Evolutionary conservation across 306 rosid genomes (phyloP).

Genomic region (Pueraria montana): DNA sequence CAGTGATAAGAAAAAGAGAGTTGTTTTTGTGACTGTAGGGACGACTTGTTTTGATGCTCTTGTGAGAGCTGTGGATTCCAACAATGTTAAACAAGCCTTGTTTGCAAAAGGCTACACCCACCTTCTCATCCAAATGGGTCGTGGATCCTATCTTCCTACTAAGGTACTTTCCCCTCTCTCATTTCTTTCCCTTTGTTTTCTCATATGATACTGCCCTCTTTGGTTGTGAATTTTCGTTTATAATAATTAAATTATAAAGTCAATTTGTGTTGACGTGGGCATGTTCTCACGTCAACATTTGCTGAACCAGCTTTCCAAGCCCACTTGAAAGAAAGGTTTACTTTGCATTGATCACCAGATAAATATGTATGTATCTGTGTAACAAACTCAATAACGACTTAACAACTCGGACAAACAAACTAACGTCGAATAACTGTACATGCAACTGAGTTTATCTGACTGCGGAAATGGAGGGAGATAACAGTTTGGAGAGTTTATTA

Average conservation of each 20-base stretch:
- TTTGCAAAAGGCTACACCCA: constrained; percentile 73
- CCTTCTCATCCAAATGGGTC: constrained; percentile 85
- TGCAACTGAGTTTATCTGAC: constrained; percentile 17
- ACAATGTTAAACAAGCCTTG: constrained; percentile 61
- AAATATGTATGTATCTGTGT: neutral
- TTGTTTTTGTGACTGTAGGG: constrained; percentile 86
- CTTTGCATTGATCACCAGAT: neutral
- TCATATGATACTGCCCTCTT: neutral
- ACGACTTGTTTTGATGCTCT: constrained; percentile 87
- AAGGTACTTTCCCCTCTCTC: constrained; percentile 54
- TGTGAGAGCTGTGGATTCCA: constrained; percentile 66
- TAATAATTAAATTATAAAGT: neutral
- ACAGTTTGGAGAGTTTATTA: neutral
- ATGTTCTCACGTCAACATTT: neutral
- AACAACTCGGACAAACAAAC: neutral
- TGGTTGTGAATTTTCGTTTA: neutral
- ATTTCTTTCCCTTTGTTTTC: neutral
- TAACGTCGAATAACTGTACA: neutral
- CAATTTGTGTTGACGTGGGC: neutral
- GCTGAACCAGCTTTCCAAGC: neutral
- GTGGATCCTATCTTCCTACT: constrained; percentile 76
- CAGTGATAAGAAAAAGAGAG: constrained; percentile 46
- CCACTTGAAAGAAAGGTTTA: neutral
- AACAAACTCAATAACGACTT: constrained; percentile 10
- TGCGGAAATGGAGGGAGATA: neutral